These are phyloP conservation scores for Delonix regia DNA, from an alignment of 306 rosid genomes.

Conservation along the genomic window DNA sequence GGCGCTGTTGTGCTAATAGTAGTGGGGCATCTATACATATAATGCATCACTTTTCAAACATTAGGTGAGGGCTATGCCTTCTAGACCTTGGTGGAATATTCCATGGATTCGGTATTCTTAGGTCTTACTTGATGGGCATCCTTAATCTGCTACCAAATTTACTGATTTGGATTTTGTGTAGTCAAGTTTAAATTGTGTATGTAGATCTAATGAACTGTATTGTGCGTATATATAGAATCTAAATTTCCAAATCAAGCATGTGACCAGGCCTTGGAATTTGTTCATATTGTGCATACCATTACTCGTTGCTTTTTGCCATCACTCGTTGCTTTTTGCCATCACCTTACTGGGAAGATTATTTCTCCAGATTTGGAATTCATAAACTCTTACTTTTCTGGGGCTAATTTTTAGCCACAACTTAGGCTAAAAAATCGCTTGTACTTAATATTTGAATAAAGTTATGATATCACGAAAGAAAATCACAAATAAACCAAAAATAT, in stretches of 20 bases:
- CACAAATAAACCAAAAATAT: no score
- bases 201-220: no score
- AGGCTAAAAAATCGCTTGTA: no score
- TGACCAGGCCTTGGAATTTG: no score
- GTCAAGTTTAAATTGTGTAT: no score
- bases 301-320: not conserved
- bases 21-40: conserved; percentile 17
- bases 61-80: conserved; percentile 27
- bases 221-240: no score
- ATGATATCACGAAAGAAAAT: no score
- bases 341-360: conserved; percentile 1
- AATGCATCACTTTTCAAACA: conserved; percentile 38
- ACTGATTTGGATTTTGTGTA: no score
- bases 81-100: conserved; percentile 41
- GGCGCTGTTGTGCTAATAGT: conserved; percentile 13
- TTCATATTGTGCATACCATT: no score
- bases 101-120: conserved; percentile 35
- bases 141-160: conserved; percentile 36
- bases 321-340: conserved; percentile 24
- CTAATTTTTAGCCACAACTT: conserved; percentile 13
- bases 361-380: not conserved
- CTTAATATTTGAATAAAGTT: no score
- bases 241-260: no score
- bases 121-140: conserved; percentile 45
- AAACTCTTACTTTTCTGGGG: not conserved